These are phyloP conservation scores for Penstemon eatonii DNA, from an alignment of 257 asterid genomes.

Conservation along the genomic window DNA sequence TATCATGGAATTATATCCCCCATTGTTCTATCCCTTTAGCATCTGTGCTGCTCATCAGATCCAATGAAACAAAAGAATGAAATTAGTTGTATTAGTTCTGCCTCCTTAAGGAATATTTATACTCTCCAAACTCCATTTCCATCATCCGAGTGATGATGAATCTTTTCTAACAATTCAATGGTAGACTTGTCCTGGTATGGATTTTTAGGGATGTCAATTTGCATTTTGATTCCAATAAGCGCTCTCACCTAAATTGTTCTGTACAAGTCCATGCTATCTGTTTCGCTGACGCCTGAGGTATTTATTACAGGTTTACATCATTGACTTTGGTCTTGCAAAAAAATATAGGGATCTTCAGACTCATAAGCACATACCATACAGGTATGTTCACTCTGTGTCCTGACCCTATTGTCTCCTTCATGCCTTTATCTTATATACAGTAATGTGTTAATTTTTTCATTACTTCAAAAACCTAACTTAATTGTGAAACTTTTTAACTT, in stretches of 20 bases:
- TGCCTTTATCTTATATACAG: slow-evolving; percentile 1
- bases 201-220: neutral
- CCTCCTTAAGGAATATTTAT: neutral
- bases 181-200: neutral
- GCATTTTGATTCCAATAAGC: neutral
- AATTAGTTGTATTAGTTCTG: neutral
- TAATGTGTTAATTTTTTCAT: slow-evolving; percentile 8
- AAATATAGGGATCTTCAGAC: slow-evolving; percentile 76
- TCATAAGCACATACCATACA: slow-evolving; percentile 83
- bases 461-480: slow-evolving; percentile 9
- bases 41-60: neutral
- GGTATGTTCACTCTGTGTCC: slow-evolving; percentile 39
- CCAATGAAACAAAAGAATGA: neutral
- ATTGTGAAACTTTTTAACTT: neutral
- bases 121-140: neutral
- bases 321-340: slow-evolving; percentile 92
- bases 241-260: neutral
- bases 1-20: neutral
- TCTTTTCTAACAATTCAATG: neutral
- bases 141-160: neutral
- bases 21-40: neutral
- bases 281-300: slow-evolving; percentile 18
- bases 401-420: slow-evolving; percentile 13
- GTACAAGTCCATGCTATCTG: slow-evolving; percentile 3
- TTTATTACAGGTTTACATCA: slow-evolving; percentile 65